These are phyloP conservation scores for Salix koriyanagi DNA, from an alignment of 345 rosid species.

Conservation along the genomic window DNA sequence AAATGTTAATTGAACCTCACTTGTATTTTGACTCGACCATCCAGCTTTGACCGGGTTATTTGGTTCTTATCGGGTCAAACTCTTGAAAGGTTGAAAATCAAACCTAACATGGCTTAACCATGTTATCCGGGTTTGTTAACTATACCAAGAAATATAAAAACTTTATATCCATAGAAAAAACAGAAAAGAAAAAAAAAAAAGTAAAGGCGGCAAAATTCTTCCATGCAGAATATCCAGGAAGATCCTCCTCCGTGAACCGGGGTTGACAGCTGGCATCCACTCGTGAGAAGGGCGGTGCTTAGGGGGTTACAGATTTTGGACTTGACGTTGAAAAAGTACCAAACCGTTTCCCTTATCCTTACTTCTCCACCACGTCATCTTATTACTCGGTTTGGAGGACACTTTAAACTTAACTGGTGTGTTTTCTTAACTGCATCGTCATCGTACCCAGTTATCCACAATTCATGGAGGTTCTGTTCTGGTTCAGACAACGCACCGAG, in stretches of 20 bases:
- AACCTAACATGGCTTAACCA: too few species aligned
- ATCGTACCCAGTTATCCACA: neutral
- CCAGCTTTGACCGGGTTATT: too few species aligned
- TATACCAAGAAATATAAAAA: too few species aligned
- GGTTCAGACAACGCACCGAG: neutral
- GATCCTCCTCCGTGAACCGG: too few species aligned
- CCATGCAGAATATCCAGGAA: neutral
- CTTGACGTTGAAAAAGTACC: neutral
- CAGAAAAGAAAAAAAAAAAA: neutral
- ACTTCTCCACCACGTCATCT: neutral
- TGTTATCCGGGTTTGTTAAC: too few species aligned
- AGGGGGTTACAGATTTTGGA: neutral
- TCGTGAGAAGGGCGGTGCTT: conserved; percentile 3
- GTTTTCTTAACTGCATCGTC: neutral
- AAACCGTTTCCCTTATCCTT: neutral
- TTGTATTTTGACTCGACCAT: too few species aligned
- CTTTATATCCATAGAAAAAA: neutral
- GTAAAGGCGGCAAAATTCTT: too few species aligned
- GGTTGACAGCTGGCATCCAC: neutral
- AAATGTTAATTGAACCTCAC: too few species aligned
- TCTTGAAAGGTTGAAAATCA: too few species aligned
- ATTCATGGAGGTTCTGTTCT: neutral
- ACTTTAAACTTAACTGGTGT: neutral
- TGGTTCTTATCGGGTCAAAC: rapidly evolving
- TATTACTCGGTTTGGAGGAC: neutral